A percentile compares a stretch with the other conserved stretches of the same genome.
Evolutionary conservation across 768 basidiomycete genomes (phyloP).

Genomic region (Fomitopsis serialis): DNA sequence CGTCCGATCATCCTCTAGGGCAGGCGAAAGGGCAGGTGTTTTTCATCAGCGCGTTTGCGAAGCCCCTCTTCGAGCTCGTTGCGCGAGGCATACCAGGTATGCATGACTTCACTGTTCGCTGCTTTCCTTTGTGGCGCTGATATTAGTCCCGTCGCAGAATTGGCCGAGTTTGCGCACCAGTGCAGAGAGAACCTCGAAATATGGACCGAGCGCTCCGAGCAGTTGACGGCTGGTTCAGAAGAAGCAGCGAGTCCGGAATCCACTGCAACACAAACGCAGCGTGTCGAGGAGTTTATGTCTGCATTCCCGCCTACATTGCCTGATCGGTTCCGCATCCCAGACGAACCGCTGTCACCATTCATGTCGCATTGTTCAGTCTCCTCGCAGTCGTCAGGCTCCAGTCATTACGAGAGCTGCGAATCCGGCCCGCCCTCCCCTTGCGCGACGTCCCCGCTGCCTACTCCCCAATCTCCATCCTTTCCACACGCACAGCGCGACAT

Average conservation of each 20-base stretch:
- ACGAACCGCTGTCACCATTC: constrained; percentile 15
- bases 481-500: constrained; percentile 9
- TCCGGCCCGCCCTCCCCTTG: constrained; percentile 19
- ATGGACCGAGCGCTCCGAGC: constrained; percentile 55
- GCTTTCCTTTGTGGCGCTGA: background rate
- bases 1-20: constrained; percentile 44
- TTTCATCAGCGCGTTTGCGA: constrained; percentile 79
- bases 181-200: constrained; percentile 63
- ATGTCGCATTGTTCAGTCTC: constrained; percentile 12
- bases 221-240: constrained; percentile 27
- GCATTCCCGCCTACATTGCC: constrained; percentile 58
- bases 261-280: constrained; percentile 11
- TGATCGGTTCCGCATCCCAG: constrained; percentile 25
- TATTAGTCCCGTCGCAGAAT: constrained; percentile 37
- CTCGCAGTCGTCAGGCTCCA: constrained; percentile 13
- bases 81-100: constrained; percentile 69
- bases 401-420: constrained; percentile 21
- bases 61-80: constrained; percentile 77
- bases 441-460: background rate
- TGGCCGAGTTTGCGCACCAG: constrained; percentile 59
- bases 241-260: background rate
- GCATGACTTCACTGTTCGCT: constrained; percentile 16
- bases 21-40: constrained; percentile 84
- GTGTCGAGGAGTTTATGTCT: constrained; percentile 39
- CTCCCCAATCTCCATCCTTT: constrained; percentile 1